Evolutionary conservation across 345 rosid genomes (phyloP), one percentile per base, ranked within the genome.

Genomic region (Brassica juncea): DNA sequence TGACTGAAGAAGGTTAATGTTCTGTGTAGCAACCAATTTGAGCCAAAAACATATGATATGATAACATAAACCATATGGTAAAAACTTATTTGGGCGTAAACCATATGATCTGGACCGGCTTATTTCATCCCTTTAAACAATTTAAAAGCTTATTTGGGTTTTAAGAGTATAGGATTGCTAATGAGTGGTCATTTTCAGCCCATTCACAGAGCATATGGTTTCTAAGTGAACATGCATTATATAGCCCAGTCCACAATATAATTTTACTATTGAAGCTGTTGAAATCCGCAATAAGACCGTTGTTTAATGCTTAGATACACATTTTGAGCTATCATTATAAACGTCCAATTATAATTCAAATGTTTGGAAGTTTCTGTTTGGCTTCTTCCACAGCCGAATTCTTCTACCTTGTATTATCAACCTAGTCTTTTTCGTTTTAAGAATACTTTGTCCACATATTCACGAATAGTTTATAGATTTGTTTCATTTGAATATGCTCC

Each of bases 351-450:
- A 5, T 4, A 25, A 23, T 15, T 55, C 4, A 5, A 49, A 57
- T 55, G 65, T 57, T 71, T 71, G 65, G 74, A 71, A 57, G 52
- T 71, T 71, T 71, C 54, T 57, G 32, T 34, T 71, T 70, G 73
- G 62, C 5, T 70, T 28, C 73, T 69, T 69, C 61, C 9, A 49
- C 52, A 32, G 8, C 16, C 19, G 52, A 55, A 55, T 55, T 57
- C 65, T 19, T 32, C 52, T 10, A 52, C 19, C 5, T 32, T 2
- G 63, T 15, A 9, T 70, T 5, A 30, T 30, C 62, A 52, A 30
- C 16, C 15, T 16, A 14, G 60, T 54, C 63, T 70, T 16, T 52
- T 69, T 5, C 39, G 15, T 70, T 31, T 11, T 71, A 55, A 71
- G 74, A 34, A 55, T 71, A 55, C 10, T 32, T 31, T 55, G 73